Conservation (phyloP, 106 monocot genomes). For the Dendrobium chrysotoxum region DNA sequence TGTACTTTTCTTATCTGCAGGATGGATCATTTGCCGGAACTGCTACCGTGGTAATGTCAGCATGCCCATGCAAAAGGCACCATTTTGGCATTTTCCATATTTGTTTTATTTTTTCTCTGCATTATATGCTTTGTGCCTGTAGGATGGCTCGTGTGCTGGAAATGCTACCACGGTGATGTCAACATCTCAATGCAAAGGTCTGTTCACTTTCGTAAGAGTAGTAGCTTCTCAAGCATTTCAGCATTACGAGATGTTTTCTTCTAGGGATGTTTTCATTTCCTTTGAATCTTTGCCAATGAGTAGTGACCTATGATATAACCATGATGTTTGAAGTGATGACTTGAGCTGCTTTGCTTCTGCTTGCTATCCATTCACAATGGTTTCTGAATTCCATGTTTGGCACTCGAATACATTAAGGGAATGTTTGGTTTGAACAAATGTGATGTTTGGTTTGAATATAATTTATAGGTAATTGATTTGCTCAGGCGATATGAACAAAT, state of each 20-base stretch:
- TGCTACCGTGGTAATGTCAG: background rate
- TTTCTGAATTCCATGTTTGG: too few species aligned
- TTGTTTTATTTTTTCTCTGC: background rate
- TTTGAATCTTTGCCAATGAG: background rate
- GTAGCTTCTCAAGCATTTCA: background rate
- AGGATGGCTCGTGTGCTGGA: background rate
- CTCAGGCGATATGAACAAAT: too few species aligned
- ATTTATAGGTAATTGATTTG: too few species aligned
- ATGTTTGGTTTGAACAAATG: too few species aligned
- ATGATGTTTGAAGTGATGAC: too few species aligned
- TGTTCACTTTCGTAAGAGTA: background rate
- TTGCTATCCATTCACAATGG: too few species aligned
- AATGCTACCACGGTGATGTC: background rate
- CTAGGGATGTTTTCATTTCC: background rate
- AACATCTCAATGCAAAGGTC: background rate
- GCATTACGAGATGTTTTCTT: background rate
- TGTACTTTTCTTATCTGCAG: background rate
- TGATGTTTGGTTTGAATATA: too few species aligned
- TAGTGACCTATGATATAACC: too few species aligned
- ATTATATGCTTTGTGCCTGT: background rate
- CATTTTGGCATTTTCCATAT: background rate
- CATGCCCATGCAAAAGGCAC: background rate
- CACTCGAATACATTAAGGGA: too few species aligned
- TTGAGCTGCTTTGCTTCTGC: too few species aligned
- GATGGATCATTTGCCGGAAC: slow-evolving; percentile 4